Percentiles rank a stretch among this genome's conserved stretches.
phyloP scores from a whole-genome alignment of 148 eudicot species.

The Fallopia convolvulus region DNA sequence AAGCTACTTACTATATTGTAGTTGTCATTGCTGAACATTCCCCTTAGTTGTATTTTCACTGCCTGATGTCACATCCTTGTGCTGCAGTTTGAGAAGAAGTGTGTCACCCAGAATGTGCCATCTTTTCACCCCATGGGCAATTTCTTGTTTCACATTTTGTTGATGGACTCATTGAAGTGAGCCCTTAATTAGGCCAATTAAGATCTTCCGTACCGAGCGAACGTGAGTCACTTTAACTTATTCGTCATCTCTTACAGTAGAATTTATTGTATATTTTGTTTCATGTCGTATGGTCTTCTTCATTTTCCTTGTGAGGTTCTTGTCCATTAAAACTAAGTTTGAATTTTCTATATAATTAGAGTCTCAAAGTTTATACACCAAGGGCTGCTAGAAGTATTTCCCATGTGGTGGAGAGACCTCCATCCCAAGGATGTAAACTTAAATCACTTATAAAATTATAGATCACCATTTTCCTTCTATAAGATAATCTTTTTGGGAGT shows the following conservation, averaged over 20 bases:
- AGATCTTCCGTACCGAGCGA: slow-evolving; percentile 97
- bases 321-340: neutral
- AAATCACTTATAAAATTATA: neutral
- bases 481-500: neutral
- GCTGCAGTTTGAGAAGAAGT: slow-evolving; percentile 88
- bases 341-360: neutral
- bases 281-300: neutral
- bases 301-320: neutral
- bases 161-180: slow-evolving; percentile 97
- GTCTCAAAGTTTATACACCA: neutral
- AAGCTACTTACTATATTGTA: neutral
- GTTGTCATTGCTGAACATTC: neutral
- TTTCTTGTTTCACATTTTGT: slow-evolving; percentile 94
- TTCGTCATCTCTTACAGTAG: neutral
- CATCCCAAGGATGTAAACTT: neutral
- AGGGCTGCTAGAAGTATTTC: neutral
- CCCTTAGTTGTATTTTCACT: neutral
- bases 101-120: slow-evolving; percentile 84
- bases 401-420: neutral
- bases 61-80: slow-evolving; percentile 11
- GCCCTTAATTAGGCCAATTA: slow-evolving; percentile 8
- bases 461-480: neutral
- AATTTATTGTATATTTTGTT: neutral
- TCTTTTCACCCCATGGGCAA: slow-evolving; percentile 96
- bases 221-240: slow-evolving; percentile 41